Evolutionary conservation across 2,329 filamentous ascomycete species (phyloP), one percentile per base, ranked within the genome.

Genomic region (Fusarium secorum): DNA sequence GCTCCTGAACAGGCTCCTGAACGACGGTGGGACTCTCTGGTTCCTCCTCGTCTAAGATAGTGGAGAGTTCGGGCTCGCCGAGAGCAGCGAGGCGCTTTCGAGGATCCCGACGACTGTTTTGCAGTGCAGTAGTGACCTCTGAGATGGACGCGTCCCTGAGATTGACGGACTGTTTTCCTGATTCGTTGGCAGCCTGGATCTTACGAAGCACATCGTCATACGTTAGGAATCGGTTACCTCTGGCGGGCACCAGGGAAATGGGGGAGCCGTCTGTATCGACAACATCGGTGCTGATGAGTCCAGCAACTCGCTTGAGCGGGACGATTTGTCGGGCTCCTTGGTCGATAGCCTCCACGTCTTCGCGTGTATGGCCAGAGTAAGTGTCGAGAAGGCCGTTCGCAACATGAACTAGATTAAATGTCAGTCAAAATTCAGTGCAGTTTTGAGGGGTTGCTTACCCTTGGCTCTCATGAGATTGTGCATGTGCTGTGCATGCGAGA

Each of bases 281-380:
- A 8, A 51, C 22, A 4, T 78, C 45, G n/a, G 54, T 52, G 30
- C 61, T 49, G 11, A 64, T 51, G 20, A 17, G 15, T 4, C 57
- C 59, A 30, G 74, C 61, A 38, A 70, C 63, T 63, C 79, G 78
- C 73, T 81, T 81, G 46, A 57, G 44, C 14, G 79, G 79, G 11
- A 75, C 64, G 24, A 72, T 62, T 41, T 71, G 66, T 32, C 33
- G 46, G 15, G 28, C 48, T 28, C 70, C 72, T 14, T 49, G 57
- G 28, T 62, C 62, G 41, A 45, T 38, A 17, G 58, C 60, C 24
- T 51, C 30, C 33, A 70, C 60, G 22, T 71, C 72, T 30, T 68
- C 33, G 15, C 61, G 48, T 13, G 62, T 38, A 1, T 58, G 67
- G 7, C 54, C 42, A 11, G 71, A 71, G 4, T 71, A 70, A 11